These are phyloP conservation scores for Cadophora sp. DNA, from an alignment of 2,329 filamentous ascomycete species.

Conservation along the genomic window DNA sequence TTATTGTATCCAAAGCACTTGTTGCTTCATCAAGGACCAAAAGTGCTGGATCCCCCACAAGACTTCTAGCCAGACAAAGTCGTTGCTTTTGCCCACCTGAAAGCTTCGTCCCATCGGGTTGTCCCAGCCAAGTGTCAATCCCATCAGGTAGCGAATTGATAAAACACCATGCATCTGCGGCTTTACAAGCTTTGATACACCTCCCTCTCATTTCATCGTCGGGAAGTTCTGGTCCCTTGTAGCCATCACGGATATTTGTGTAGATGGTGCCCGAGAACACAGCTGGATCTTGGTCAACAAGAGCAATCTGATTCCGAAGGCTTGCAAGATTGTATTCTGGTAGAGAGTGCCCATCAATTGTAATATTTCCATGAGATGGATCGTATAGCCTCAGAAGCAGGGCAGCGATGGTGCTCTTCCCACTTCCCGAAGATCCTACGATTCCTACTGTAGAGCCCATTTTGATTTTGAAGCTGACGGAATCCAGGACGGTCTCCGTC, in stretches of 20 bases:
- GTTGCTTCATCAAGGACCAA: constrained; percentile 69
- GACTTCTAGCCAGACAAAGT: constrained; percentile 62
- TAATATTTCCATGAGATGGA: constrained; percentile 54
- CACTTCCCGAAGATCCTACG: constrained; percentile 52
- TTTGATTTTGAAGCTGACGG: constrained; percentile 42
- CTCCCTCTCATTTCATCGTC: constrained; percentile 32
- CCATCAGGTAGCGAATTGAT: constrained; percentile 58
- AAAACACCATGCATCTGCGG: constrained; percentile 66
- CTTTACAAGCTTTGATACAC: constrained; percentile 51
- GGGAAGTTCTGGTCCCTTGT: constrained; percentile 24
- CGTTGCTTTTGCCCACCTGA: constrained; percentile 65
- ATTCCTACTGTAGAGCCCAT: constrained; percentile 49
- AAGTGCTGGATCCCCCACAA: constrained; percentile 63
- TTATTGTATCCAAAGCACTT: constrained; percentile 63
- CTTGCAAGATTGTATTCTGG: constrained; percentile 36
- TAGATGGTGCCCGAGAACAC: constrained; percentile 47
- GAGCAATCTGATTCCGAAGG: constrained; percentile 31
- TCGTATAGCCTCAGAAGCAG: constrained; percentile 52
- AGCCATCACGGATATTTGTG: constrained; percentile 58
- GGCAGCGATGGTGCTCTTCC: constrained; percentile 51
- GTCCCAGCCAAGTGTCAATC: constrained; percentile 57
- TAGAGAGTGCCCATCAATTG: constrained; percentile 35
- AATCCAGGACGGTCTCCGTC: constrained; percentile 42
- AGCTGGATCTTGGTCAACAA: constrained; percentile 40
- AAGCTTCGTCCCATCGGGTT: constrained; percentile 57